A percentile compares a stretch with the other conserved stretches of the same genome.
These are phyloP conservation scores for Stemphylium beticola DNA, from an alignment of 2,329 filamentous ascomycete genomes.

Conservation along the genomic window DNA sequence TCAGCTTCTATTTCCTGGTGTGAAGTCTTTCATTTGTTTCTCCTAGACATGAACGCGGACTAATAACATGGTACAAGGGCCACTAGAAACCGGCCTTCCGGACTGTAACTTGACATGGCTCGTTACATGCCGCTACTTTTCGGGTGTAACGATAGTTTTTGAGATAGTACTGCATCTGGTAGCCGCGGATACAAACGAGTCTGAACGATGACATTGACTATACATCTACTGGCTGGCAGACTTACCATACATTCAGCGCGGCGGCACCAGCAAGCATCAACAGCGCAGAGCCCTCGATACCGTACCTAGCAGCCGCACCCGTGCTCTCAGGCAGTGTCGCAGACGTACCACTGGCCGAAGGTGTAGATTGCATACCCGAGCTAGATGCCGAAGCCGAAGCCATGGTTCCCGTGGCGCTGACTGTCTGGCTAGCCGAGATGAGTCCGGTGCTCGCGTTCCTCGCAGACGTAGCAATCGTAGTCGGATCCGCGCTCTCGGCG, in stretches of 20 bases:
- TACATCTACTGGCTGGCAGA: background rate
- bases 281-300: conserved; percentile 25
- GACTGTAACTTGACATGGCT: too few species aligned
- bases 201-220: background rate
- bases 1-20: too few species aligned
- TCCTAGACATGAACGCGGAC: too few species aligned
- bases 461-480: conserved; percentile 6
- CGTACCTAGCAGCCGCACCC: conserved; percentile 29
- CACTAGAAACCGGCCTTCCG: too few species aligned
- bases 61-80: too few species aligned
- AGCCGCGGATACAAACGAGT: background rate
- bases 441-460: conserved; percentile 5
- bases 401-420: background rate
- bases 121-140: too few species aligned
- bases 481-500: conserved; percentile 7
- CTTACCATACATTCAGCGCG: conserved; percentile 26
- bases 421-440: conserved; percentile 1
- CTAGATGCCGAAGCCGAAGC: conserved; percentile 1
- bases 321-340: conserved; percentile 25
- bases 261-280: conserved; percentile 32
- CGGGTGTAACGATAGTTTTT: too few species aligned
- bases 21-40: too few species aligned
- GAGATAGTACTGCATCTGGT: background rate
- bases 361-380: conserved; percentile 8
- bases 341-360: conserved; percentile 9